Percentiles rank a stretch among this genome's conserved stretches.
Conservation (phyloP, 208 protist species). For the Jaenimonas drosophilae region DNA sequence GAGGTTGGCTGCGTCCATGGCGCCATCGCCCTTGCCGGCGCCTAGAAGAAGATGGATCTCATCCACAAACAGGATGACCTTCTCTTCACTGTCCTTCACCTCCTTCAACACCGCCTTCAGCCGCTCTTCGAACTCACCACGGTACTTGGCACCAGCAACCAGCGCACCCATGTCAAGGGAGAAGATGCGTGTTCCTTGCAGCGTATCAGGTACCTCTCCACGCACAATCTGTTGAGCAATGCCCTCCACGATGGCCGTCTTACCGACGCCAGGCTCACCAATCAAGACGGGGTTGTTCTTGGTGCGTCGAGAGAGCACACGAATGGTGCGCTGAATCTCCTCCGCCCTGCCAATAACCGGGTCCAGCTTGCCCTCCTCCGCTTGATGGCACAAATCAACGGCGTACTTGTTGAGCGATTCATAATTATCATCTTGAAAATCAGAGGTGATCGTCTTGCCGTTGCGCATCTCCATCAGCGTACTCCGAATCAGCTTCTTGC, state of each 20-base stretch:
- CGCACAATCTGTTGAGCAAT: conserved; percentile 59
- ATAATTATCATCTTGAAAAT: conserved; percentile 77
- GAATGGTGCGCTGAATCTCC: conserved; percentile 93
- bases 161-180: conserved; percentile 95
- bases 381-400: conserved; percentile 71
- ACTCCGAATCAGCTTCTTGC: conserved; percentile 39
- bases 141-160: conserved; percentile 95
- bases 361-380: conserved; percentile 88
- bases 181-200: conserved; percentile 36
- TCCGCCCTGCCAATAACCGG: conserved; percentile 96
- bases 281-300: conserved; percentile 99
- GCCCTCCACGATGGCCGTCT: conserved; percentile 74
- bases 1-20: conserved; percentile 95
- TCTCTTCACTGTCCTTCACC: conserved; percentile 80
- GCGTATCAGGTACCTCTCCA: conserved; percentile 63
- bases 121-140: conserved; percentile 98
- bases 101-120: conserved; percentile 97
- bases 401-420: conserved; percentile 90
- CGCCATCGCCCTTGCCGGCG: conserved; percentile 82
- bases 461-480: conserved; percentile 74
- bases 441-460: conserved; percentile 72
- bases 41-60: conserved; percentile 97
- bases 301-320: conserved; percentile 88
- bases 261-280: conserved; percentile 84
- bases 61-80: conserved; percentile 98